Conservation (phyloP, 257 asterid genomes). For the Solanum corneliomulleri region DNA sequence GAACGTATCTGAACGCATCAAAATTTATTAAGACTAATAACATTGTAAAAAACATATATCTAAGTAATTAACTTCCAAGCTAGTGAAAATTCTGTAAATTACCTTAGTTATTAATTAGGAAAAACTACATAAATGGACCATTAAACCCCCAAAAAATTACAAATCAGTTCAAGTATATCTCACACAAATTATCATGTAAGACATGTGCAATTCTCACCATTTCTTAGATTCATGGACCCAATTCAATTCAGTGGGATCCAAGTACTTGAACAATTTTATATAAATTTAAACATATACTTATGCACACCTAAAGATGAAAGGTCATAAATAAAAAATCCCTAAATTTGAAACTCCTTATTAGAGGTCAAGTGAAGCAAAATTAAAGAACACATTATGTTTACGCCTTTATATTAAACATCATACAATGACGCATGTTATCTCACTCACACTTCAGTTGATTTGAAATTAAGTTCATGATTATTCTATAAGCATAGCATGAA, state of each 20-base stretch:
- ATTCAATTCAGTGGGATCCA: too few relatives aligned
- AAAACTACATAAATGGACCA: too few relatives aligned
- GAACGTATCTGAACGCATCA: too few relatives aligned
- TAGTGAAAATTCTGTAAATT: neutral
- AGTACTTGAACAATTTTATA: too few relatives aligned
- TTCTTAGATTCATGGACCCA: too few relatives aligned
- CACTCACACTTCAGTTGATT: neutral
- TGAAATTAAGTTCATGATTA: neutral
- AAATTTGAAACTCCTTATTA: too few relatives aligned
- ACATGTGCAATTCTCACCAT: too few relatives aligned
- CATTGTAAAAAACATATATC: too few relatives aligned
- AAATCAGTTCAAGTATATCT: neutral
- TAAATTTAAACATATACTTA: too few relatives aligned
- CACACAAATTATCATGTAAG: neutral
- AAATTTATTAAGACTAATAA: too few relatives aligned
- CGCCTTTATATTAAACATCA: neutral
- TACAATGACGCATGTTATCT: neutral
- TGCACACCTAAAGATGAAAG: neutral
- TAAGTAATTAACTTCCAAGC: too few relatives aligned
- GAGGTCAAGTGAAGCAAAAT: neutral
- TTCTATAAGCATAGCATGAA: neutral
- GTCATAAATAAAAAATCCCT: too few relatives aligned
- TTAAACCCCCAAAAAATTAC: neutral
- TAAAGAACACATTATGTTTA: neutral
- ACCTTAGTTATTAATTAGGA: neutral